These are phyloP conservation scores for Plasmodium vivax DNA, from an alignment of 169 alveolate species.

Conservation along the genomic window DNA sequence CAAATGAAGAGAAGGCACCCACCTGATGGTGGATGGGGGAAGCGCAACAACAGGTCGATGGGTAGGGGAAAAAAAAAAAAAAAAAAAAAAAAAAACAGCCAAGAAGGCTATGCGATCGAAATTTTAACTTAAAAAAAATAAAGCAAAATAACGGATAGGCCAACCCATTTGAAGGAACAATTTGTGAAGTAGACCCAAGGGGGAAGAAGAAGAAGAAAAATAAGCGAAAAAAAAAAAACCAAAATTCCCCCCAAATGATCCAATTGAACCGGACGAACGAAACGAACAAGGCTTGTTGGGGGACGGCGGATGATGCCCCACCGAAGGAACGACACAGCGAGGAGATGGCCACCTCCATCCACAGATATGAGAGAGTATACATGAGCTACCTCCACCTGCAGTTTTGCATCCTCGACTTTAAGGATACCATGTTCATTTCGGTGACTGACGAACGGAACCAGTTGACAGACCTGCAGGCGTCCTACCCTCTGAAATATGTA, in stretches of 20 bases:
- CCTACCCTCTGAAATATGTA: slow-evolving; percentile 74
- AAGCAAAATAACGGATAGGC: neutral
- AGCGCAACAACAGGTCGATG: neutral
- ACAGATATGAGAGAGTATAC: slow-evolving; percentile 50
- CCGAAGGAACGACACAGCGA: neutral
- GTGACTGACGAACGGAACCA: slow-evolving; percentile 45
- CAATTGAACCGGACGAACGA: neutral
- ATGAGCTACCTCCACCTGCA: slow-evolving; percentile 50
- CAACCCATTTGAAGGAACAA: neutral
- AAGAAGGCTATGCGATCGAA: neutral
- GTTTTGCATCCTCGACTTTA: slow-evolving; percentile 39
- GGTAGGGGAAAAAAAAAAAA: neutral
- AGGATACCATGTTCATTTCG: slow-evolving; percentile 52
- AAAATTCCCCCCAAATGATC: too few species aligned
- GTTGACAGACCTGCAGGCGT: slow-evolving; percentile 53
- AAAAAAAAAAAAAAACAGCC: neutral
- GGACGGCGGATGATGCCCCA: neutral
- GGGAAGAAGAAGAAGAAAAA: neutral
- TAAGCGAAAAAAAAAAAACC: neutral
- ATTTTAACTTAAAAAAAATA: neutral
- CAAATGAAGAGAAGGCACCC: neutral
- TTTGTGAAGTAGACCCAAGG: neutral
- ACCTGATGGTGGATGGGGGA: neutral
- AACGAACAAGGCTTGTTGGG: neutral
- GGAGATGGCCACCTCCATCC: neutral